phyloP scores from a whole-genome alignment of 2,329 filamentous ascomycete genomes.

The Epicoccum sorghinum region DNA sequence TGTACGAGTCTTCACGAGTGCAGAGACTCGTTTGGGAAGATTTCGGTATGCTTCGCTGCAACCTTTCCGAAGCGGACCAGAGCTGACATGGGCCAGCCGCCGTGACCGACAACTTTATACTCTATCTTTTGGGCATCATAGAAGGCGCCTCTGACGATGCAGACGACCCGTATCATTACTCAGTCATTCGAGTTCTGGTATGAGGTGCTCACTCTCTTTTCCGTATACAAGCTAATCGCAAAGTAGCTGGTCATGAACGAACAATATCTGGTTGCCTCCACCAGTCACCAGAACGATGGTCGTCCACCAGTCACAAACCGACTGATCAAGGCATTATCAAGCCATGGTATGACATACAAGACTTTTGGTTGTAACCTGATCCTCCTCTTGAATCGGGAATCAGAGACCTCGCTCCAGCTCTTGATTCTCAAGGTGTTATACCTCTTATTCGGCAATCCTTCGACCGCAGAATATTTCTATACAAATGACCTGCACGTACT shows the following conservation, averaged over 20 bases:
- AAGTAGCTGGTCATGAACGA: constrained; percentile 89
- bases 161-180: constrained; percentile 93
- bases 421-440: constrained; percentile 97
- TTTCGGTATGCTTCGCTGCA: constrained; percentile 62
- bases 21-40: constrained; percentile 80
- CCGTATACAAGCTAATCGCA: constrained; percentile 2
- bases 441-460: constrained; percentile 87
- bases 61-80: not conserved
- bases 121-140: constrained; percentile 83
- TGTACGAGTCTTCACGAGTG: constrained; percentile 97
- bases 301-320: constrained; percentile 77
- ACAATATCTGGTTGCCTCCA: constrained; percentile 87
- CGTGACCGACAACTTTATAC: constrained; percentile 78
- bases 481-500: constrained; percentile 95
- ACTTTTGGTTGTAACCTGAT: constrained; percentile 99
- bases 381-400: constrained; percentile 88
- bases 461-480: constrained; percentile 98
- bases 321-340: constrained; percentile 87
- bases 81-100: constrained; percentile 50
- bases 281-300: constrained; percentile 44
- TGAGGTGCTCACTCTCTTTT: constrained; percentile 33
- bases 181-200: constrained; percentile 90
- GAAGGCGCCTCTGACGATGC: constrained; percentile 86
- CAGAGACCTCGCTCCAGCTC: constrained; percentile 89
- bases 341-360: constrained; percentile 80